Percentiles rank a stretch among this genome's conserved stretches.
phyloP scores from a whole-genome alignment of 1,139 yeast genomes.

The Taphrina populina region DNA sequence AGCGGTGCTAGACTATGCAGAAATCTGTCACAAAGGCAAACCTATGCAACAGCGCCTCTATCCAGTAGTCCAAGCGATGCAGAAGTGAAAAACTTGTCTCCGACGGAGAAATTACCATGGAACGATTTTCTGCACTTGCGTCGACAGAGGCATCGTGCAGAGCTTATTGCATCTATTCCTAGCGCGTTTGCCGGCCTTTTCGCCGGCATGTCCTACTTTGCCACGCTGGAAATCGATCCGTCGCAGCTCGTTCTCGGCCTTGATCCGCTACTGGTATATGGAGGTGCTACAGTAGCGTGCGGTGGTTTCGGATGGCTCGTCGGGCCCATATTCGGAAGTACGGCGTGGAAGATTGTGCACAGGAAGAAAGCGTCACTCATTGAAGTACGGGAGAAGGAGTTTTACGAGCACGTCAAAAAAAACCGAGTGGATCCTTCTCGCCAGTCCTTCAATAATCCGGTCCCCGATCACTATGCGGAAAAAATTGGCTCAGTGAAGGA shows the following conservation, averaged over 20 bases:
- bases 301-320: slow-evolving; percentile 76
- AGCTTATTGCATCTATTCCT: slow-evolving; percentile 62
- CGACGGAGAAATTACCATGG: slow-evolving; percentile 29
- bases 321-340: slow-evolving; percentile 80
- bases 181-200: slow-evolving; percentile 69
- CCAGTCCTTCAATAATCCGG: slow-evolving; percentile 89
- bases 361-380: slow-evolving; percentile 44
- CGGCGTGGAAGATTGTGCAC: slow-evolving; percentile 56
- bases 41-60: slow-evolving; percentile 1
- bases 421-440: slow-evolving; percentile 93
- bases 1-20: too few relatives aligned
- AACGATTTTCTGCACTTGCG: slow-evolving; percentile 64
- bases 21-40: too few relatives aligned
- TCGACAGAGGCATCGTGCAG: slow-evolving; percentile 69
- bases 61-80: slow-evolving; percentile 24
- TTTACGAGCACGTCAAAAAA: slow-evolving; percentile 66
- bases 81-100: slow-evolving; percentile 6
- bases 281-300: slow-evolving; percentile 63
- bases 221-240: slow-evolving; percentile 71
- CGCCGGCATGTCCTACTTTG: slow-evolving; percentile 72
- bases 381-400: slow-evolving; percentile 56
- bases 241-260: slow-evolving; percentile 80
- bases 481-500: slow-evolving; percentile 81
- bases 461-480: slow-evolving; percentile 97
- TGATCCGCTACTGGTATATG: slow-evolving; percentile 77